These are phyloP conservation scores for Chlorella sp. DNA, from an alignment of 139 green algal genomes.

Conservation along the genomic window DNA sequence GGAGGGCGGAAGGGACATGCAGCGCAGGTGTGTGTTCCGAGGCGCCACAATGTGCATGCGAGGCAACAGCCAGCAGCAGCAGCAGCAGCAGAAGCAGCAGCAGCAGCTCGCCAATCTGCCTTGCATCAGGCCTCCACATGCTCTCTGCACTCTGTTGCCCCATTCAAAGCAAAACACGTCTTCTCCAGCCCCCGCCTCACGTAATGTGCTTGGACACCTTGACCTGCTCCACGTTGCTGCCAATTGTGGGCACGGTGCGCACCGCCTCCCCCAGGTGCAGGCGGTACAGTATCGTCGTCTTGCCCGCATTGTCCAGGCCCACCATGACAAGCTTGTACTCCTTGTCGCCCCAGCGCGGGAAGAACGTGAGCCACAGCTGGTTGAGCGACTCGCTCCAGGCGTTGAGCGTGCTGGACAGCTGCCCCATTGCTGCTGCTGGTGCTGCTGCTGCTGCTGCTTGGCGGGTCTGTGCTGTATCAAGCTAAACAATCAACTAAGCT, in stretches of 20 bases:
- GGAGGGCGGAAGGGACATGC: no score
- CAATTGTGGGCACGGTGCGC: slow-evolving; percentile 85
- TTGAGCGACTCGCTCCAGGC: background rate
- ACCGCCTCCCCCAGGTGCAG: slow-evolving; percentile 89
- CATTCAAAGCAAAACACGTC: no score
- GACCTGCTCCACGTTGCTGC: slow-evolving; percentile 91
- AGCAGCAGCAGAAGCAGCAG: slow-evolving; percentile 53
- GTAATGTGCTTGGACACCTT: no score
- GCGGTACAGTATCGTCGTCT: slow-evolving; percentile 95
- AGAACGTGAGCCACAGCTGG: slow-evolving; percentile 23
- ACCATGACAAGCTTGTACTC: slow-evolving; percentile 60
- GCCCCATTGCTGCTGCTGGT: no score
- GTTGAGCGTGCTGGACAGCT: no score
- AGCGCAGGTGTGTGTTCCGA: no score
- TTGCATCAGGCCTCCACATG: no score
- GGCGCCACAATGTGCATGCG: no score
- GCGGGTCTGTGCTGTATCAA: no score
- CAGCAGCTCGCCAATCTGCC: slow-evolving; percentile 47
- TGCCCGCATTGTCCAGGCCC: slow-evolving; percentile 94
- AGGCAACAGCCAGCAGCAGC: background rate
- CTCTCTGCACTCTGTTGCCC: no score
- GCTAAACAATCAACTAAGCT: no score
- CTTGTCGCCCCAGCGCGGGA: background rate
- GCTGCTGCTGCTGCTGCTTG: no score
- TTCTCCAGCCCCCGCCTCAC: slow-evolving; percentile 59